phyloP scores from a whole-genome alignment of 805 yeast genomes.

The Teunomyces cretensis region DNA sequence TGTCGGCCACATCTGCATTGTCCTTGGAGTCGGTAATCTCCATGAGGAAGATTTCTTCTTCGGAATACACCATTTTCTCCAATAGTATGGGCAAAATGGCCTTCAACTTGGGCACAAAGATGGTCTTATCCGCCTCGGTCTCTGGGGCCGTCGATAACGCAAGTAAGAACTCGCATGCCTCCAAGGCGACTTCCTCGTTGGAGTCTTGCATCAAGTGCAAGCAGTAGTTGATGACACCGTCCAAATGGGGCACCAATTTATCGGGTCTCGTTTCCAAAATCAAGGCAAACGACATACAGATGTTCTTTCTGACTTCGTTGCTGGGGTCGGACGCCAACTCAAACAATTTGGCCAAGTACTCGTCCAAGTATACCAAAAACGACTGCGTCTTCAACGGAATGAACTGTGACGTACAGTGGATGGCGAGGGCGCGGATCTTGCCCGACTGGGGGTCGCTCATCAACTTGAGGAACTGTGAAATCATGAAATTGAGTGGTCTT shows the following conservation, averaged over 20 bases:
- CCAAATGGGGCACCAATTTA: conserved; percentile 72
- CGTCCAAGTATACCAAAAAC: conserved; percentile 63
- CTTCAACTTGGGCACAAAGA: conserved; percentile 57
- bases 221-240: conserved; percentile 83
- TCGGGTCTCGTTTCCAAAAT: conserved; percentile 79
- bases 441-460: conserved; percentile 37
- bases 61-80: conserved; percentile 83
- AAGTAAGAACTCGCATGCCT: conserved; percentile 89
- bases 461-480: conserved; percentile 62
- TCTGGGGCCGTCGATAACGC: conserved; percentile 61
- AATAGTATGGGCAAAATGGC: conserved; percentile 75
- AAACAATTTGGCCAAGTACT: conserved; percentile 63
- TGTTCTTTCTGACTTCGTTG: conserved; percentile 63
- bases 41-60: conserved; percentile 68
- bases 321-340: conserved; percentile 62
- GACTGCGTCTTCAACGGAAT: conserved; percentile 68
- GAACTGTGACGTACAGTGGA: conserved; percentile 75
- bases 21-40: conserved; percentile 68
- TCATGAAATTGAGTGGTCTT: conserved; percentile 65
- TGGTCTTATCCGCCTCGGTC: conserved; percentile 30
- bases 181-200: conserved; percentile 78
- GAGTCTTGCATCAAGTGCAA: conserved; percentile 64
- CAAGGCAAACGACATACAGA: conserved; percentile 73
- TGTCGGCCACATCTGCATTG: conserved; percentile 75
- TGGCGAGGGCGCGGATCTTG: conserved; percentile 57